These are phyloP conservation scores for Nasturtium officinale DNA, from an alignment of 345 rosid species.

Conservation along the genomic window DNA sequence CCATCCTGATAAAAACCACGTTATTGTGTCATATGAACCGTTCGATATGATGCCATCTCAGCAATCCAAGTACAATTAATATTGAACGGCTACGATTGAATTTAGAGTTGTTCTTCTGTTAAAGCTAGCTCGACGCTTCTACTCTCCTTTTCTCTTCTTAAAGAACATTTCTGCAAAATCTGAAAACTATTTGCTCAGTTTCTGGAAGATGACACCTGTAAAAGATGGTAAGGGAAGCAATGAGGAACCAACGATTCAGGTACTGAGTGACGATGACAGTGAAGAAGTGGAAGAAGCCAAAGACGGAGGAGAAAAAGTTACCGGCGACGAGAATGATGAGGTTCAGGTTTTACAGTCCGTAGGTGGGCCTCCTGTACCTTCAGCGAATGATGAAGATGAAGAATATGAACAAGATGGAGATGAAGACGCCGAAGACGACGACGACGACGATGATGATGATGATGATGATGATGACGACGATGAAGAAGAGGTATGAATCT, in stretches of 20 bases:
- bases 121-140: conserved; percentile 34
- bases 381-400: neutral
- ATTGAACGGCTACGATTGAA: conserved; percentile 22
- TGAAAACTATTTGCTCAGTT: neutral
- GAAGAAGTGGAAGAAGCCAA: conserved; percentile 52
- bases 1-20: conserved; percentile 3
- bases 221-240: conserved; percentile 50
- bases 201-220: conserved; percentile 35
- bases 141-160: neutral
- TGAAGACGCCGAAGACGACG: conserved; percentile 46
- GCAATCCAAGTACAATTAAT: conserved; percentile 24
- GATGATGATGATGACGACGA: conserved; percentile 49
- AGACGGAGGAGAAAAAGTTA: conserved; percentile 46
- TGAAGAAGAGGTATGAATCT: conserved; percentile 49
- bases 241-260: conserved; percentile 41
- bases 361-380: neutral
- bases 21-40: conserved; percentile 19
- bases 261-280: conserved; percentile 39
- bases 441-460: conserved; percentile 35
- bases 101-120: neutral
- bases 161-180: neutral
- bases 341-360: conserved; percentile 23
- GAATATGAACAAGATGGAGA: conserved; percentile 51
- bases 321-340: conserved; percentile 56
- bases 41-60: conserved; percentile 34